Evolutionary conservation across 345 rosid genomes (phyloP), one percentile per base, ranked within the genome.

Genomic region (Carallia pectinifolia): DNA sequence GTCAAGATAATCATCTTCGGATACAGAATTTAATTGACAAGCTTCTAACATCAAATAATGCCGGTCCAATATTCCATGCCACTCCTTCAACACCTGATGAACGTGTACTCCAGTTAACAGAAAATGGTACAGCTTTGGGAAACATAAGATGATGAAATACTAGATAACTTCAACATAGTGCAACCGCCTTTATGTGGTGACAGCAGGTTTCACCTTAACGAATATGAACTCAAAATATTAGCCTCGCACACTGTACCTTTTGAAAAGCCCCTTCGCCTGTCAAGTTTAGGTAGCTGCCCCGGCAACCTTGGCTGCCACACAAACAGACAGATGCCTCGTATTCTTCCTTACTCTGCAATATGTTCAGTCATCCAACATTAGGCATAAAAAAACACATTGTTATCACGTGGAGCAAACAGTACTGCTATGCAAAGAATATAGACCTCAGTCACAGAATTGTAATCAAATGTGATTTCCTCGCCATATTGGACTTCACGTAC

Each of bases 311-410:
- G 83, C 97, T 96, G 75, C 99, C 99, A 77, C 99, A 96, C 77
- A 96, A 80, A 85, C 99, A 96, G 55, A 96, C 99, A 77, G 99
- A 96, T 58, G 98, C 99, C 81, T 96, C 99, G 68, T 96, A 96
- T 80, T 96, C 99, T 85, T 96, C 99, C 83, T 96, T 96, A 74
- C 99, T 92, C 99, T 96, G 88, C 64, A 71, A 50, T 77, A 77
- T 71, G 63, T 69, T 56, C n/a, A 79, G 61, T 48, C 67, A 69
- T 53, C 61, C 73, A 64, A 67, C 71, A 63, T 66, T 61, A 72
- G 68, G 34, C 50, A 53, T 44, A 60, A 67, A 53, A 61, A 19
- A 18, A 68, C 44, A 13, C 27, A 13, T 2, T 15, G 27, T 19
- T 44, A 68, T 50, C 17, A 4, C 9, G 31, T 30, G 23, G 18